Conservation (phyloP, 179 eudicot species). For the Beta macrorhiza region DNA sequence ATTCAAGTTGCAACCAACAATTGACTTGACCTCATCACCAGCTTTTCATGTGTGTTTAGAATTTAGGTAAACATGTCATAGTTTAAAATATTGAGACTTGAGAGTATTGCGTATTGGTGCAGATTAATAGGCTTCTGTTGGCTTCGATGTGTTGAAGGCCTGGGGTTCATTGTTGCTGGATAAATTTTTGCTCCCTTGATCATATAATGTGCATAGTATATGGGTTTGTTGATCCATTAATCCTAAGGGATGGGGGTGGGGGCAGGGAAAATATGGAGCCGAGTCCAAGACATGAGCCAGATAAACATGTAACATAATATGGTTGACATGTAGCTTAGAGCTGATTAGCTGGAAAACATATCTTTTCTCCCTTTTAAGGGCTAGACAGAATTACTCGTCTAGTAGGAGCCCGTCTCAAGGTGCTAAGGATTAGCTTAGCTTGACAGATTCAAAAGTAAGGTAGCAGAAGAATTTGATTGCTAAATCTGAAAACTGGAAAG, state of each 20-base stretch:
- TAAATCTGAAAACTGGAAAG: too few relatives aligned
- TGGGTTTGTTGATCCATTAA: background rate
- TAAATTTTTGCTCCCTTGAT: background rate
- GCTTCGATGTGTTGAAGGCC: background rate
- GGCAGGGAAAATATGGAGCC: background rate
- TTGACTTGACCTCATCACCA: background rate
- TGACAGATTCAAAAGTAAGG: too few relatives aligned
- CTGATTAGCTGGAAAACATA: constrained; percentile 2
- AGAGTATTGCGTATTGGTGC: constrained; percentile 8
- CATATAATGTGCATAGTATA: background rate
- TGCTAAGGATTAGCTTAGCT: too few relatives aligned
- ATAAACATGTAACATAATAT: background rate
- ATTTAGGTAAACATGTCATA: background rate
- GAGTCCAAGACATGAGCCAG: too few relatives aligned
- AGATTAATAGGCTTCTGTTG: background rate
- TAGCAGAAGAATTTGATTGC: too few relatives aligned
- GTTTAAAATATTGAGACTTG: background rate
- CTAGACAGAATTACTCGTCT: background rate
- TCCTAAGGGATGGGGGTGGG: background rate
- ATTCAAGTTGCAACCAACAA: background rate
- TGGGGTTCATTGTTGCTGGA: background rate
- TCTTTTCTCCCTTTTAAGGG: background rate
- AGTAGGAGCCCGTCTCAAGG: too few relatives aligned
- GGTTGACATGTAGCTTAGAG: constrained; percentile 2
- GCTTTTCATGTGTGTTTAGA: background rate